Base-by-base conservation (phyloP, 208 protist genomes). In the Leishmania tropica region DNA sequence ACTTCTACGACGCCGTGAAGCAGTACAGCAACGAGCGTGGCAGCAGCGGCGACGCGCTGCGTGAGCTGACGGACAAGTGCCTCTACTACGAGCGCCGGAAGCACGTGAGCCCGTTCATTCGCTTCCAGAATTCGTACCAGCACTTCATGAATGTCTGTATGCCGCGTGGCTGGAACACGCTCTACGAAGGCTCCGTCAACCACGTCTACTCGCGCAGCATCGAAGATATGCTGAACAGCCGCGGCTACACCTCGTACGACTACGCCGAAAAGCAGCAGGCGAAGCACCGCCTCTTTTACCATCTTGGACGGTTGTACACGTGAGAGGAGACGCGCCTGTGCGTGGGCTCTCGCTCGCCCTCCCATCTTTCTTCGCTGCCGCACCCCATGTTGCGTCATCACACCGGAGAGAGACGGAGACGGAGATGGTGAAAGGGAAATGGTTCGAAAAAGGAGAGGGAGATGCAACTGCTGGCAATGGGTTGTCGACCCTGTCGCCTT, bases 21-120 rank as follows among this genome's bases (percentile, higher is more conserved):
- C 93, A 96, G 80, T 98, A 91, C 83, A 98, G 95, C 84, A 84
- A 90, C 68, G 93, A 98, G 81, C 93, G 95, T 79, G 95, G 95
- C 72, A 88, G 83, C 53, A 90, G 78, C 79, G 95, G 95, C 2
- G 95, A 98, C 78, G 92, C 93, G 24, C 84, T 98, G 80, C 92
- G 95, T 8, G 90, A 91, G 77, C 80, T 98, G 71, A 98, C 93
- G 45, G 93, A 98, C 73, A 88, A 90, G 40, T 96, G 92, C 75
- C 81, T 98, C 67, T 96, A 94, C 80, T 98, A 96, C 80, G 81
- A 97, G 71, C 92, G 92, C 42, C 78, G 80, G 42, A 98, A 98
- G 86, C 93, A 98, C 87, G 75, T 80, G 10, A 96, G 90, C 78
- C 93, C 93, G 11, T 87, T 93, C 72, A 74, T 98, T 17, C 92